These are phyloP conservation scores for Penicillium verrucosum DNA, from an alignment of 2,329 filamentous ascomycete genomes.

Conservation along the genomic window DNA sequence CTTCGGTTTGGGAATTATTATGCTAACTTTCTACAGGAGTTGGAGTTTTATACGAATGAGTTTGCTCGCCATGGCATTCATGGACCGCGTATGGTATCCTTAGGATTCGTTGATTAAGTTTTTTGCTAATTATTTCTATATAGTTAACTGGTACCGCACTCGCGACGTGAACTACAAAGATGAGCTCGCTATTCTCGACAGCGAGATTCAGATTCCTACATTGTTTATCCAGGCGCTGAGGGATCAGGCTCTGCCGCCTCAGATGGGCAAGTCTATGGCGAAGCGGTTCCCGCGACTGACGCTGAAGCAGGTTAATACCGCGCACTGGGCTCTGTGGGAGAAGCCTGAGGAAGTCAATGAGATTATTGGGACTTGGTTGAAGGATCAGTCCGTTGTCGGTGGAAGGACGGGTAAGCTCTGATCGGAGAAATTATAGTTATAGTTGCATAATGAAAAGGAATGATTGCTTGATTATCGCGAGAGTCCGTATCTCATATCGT, in stretches of 20 bases:
- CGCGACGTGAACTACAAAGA: constrained; percentile 71
- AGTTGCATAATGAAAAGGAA: background rate
- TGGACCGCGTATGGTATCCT: constrained; percentile 58
- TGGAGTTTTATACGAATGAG: constrained; percentile 72
- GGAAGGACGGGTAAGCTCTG: constrained; percentile 46
- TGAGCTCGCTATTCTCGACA: constrained; percentile 50
- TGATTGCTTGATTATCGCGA: constrained; percentile 1
- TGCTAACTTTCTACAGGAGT: constrained; percentile 47
- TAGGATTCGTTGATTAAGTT: background rate
- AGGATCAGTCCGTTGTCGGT: constrained; percentile 50
- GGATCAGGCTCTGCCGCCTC: constrained; percentile 70
- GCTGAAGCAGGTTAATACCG: constrained; percentile 62
- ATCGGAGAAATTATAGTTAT: background rate
- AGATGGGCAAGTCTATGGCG: constrained; percentile 70
- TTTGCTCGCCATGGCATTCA: constrained; percentile 70
- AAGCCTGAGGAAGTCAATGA: constrained; percentile 67
- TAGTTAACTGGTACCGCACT: constrained; percentile 83
- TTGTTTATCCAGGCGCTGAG: constrained; percentile 71
- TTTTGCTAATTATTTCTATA: background rate
- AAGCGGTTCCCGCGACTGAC: constrained; percentile 63
- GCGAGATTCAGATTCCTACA: constrained; percentile 58
- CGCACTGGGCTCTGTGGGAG: constrained; percentile 83
- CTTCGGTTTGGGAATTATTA: background rate
- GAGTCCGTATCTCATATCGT: background rate
- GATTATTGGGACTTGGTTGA: constrained; percentile 66